A percentile compares a stretch with the other conserved stretches of the same genome.
Conservation (phyloP, 305 asterid genomes). For the Withania somnifera region DNA sequence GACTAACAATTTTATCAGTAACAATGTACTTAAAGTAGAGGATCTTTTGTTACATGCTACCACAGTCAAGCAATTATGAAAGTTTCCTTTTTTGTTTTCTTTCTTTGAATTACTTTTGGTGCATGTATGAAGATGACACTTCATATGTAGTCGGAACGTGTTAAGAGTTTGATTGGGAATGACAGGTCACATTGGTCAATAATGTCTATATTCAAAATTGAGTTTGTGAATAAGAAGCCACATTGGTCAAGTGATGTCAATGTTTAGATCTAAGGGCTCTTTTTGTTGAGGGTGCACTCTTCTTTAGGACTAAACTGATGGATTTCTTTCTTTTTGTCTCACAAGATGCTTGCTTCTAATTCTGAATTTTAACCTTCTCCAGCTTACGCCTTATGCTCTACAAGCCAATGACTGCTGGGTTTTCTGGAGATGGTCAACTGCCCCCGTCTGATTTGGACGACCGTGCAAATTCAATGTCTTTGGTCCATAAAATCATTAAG, state of each 20-base stretch:
- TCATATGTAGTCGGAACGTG: not conserved
- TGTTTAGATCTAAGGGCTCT: not conserved
- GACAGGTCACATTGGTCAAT: not conserved
- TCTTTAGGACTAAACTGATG: not conserved
- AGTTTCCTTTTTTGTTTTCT: not conserved
- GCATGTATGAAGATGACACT: not conserved
- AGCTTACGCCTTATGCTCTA: constrained; percentile 79
- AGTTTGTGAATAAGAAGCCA: not conserved
- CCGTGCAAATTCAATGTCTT: constrained; percentile 35
- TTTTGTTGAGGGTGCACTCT: not conserved
- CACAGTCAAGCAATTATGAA: not conserved
- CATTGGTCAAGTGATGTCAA: not conserved
- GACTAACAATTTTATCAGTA: not conserved
- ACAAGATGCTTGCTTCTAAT: constrained; percentile 1
- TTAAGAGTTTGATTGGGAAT: not conserved
- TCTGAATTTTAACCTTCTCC: constrained; percentile 25
- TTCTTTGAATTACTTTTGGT: not conserved
- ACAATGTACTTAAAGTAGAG: not conserved
- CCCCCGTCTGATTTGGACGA: constrained; percentile 30
- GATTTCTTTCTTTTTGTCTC: constrained; percentile 3
- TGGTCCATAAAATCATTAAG: constrained; percentile 50
- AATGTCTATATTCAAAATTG: not conserved
- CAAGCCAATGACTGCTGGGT: constrained; percentile 32
- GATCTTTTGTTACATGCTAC: not conserved
- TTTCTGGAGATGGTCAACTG: constrained; percentile 37